phyloP scores from a whole-genome alignment of 2,329 filamentous ascomycete genomes.

The Xylariaceae sp. region DNA sequence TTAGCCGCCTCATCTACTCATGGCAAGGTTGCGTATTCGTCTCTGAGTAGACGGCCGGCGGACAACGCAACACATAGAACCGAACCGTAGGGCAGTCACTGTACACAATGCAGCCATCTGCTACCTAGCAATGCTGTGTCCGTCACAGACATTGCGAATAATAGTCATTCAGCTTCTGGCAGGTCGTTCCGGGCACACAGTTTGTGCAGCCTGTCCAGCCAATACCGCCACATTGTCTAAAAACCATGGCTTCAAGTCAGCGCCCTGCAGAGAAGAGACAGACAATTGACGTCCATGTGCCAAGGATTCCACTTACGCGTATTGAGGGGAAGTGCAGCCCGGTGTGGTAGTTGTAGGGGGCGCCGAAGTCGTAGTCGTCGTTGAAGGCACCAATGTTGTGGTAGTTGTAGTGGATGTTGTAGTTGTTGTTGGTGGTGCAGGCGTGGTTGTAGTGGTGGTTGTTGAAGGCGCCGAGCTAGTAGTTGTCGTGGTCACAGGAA shows the following conservation, averaged over 20 bases:
- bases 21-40: background rate
- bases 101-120: slow-evolving; percentile 3
- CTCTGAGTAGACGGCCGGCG: background rate
- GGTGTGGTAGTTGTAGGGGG: slow-evolving; percentile 16
- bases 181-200: slow-evolving; percentile 33
- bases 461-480: background rate
- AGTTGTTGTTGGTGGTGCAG: background rate
- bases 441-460: background rate
- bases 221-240: slow-evolving; percentile 35
- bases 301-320: slow-evolving; percentile 16
- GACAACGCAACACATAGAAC: background rate
- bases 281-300: background rate
- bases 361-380: slow-evolving; percentile 16
- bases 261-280: background rate
- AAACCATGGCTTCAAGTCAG: slow-evolving; percentile 1
- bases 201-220: slow-evolving; percentile 33
- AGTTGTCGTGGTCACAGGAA: background rate
- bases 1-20: background rate
- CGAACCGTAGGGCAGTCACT: background rate
- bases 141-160: slow-evolving; percentile 16
- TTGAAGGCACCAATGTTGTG: slow-evolving; percentile 10
- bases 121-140: background rate
- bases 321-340: slow-evolving; percentile 25
- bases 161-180: slow-evolving; percentile 24
- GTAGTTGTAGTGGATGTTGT: slow-evolving; percentile 12